Evolutionary conservation across 2,329 filamentous ascomycete genomes (phyloP), one percentile per base, ranked within the genome.

Genomic region (Colletotrichum sp.): DNA sequence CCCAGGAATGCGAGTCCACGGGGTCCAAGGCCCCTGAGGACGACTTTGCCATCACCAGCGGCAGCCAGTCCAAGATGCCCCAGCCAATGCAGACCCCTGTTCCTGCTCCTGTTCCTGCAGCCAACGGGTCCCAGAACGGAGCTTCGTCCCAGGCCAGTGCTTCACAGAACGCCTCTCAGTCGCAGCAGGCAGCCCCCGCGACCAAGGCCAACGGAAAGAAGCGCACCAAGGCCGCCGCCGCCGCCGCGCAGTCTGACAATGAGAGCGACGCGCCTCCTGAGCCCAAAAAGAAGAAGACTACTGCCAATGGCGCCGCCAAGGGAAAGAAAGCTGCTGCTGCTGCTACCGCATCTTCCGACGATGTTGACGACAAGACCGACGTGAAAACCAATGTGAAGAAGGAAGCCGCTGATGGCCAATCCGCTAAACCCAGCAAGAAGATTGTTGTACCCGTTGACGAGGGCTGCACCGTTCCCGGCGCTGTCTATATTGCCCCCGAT

Each of bases 401-500:
- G 68, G 83, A 82, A 75, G 75, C 81, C 16, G 84, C 85, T 7
- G 86, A 88, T 32, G 84, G 84, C 18, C 87, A 90, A 70, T 85
- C 89, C 70, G 84, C 88, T 68, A 89, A 88, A 80, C 86, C 86
- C 34, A 52, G 44, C 44, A 84, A 85, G 59, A 84, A 86, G 57
- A 75, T 87, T 5, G 82, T 82, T 15, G 87, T 93, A 57, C 90
- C 90, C 0, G 77, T 92, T 4, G 91, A 93, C 75, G 86, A 89
- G 36, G 82, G 81, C 18, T 87, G 85, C 66, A 79, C 82, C 3
- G 9, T 74, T 13, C 81, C 79, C 16, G 87, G 85, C 55, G 81
- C 84, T 22, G 95, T 98, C 36, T 92, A 94, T 80, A 90, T 96
- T 72, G 93, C 93, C 76, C 84, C 89, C 2, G 84, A 89, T 52